Evolutionary conservation across 176 grass and related monocot genomes (phyloP).

Genomic region (Poa pratensis): DNA sequence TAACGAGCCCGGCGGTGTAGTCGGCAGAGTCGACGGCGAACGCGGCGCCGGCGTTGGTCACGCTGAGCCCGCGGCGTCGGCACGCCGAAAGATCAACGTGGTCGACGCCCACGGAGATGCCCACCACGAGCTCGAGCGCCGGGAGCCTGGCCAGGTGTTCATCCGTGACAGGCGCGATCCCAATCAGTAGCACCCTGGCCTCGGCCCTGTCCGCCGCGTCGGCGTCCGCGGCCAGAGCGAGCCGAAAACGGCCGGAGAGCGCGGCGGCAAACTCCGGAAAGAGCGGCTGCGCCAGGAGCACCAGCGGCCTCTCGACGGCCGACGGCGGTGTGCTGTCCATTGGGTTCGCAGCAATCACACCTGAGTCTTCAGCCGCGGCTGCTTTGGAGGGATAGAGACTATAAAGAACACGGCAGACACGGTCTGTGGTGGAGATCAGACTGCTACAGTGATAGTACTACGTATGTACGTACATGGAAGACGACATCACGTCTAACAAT

Average conservation of each 20-base stretch:
- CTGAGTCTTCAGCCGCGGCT: too few relatives aligned
- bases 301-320: slow-evolving; percentile 12
- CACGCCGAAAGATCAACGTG: slow-evolving; percentile 57
- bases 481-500: too few relatives aligned
- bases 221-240: background rate
- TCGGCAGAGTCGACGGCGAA: slow-evolving; percentile 51
- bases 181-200: background rate
- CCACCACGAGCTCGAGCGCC: slow-evolving; percentile 46
- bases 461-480: too few relatives aligned
- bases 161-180: background rate
- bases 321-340: background rate
- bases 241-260: slow-evolving; percentile 5
- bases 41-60: slow-evolving; percentile 54
- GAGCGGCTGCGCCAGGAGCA: slow-evolving; percentile 10
- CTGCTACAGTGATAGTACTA: too few relatives aligned
- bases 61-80: slow-evolving; percentile 38
- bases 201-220: background rate
- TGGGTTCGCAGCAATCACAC: too few relatives aligned
- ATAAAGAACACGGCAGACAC: too few relatives aligned
- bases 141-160: slow-evolving; percentile 43
- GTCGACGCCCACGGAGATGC: slow-evolving; percentile 52
- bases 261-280: background rate
- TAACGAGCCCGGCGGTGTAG: slow-evolving; percentile 49
- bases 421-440: too few relatives aligned
- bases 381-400: too few relatives aligned